Base-by-base conservation (phyloP, 257 asterid species). In the Handroanthus guayacan region DNA sequence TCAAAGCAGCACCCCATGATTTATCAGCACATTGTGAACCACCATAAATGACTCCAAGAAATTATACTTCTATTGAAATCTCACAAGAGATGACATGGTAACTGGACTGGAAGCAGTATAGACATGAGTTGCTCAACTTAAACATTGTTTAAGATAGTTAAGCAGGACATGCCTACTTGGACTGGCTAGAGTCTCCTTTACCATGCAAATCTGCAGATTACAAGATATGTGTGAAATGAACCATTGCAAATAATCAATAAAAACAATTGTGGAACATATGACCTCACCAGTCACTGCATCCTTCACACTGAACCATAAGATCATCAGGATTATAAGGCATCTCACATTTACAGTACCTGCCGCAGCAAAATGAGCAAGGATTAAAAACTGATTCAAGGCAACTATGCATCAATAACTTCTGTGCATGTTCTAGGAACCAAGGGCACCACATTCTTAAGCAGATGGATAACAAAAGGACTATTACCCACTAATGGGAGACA, bases 261-360 rank as follows among this genome's bases (percentile, higher is more conserved):
- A 37, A 80, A 16, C 20, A 44, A 81, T 48, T 66, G 8, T 13
- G 64, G 57, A 67, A 37, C 44, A 43, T 69, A 51, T 41, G n/a
- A 76, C 81, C 97, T 83, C 77, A 93, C 97, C 98, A 93, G 78
- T 93, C 98, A 76, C 81, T 88, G 83, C 98, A 93, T 61, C 84
- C 93, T 75, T 93, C 97, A 47, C 98, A 93, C 73, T 93, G 97
- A 82, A 93, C 82, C 98, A 93, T 93, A 25, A 93, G 91, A 80
- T 93, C 96, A 61, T 93, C 98, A 13, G 98, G 98, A 78, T 91
- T 93, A 80, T 93, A 91, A 58, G 98, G 97, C 98, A 93, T 93
- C 88, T 93, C 98, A 76, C 98, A 93, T 80, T 91, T 93, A 76
- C 98, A 93, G 75, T 89, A 93, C 89, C 98, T 93, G 85, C 67